A percentile compares a stretch with the other conserved stretches of the same genome.
These are phyloP conservation scores for Mucor piriformis DNA, from an alignment of 371 early-diverging fungal genomes.

Conservation along the genomic window DNA sequence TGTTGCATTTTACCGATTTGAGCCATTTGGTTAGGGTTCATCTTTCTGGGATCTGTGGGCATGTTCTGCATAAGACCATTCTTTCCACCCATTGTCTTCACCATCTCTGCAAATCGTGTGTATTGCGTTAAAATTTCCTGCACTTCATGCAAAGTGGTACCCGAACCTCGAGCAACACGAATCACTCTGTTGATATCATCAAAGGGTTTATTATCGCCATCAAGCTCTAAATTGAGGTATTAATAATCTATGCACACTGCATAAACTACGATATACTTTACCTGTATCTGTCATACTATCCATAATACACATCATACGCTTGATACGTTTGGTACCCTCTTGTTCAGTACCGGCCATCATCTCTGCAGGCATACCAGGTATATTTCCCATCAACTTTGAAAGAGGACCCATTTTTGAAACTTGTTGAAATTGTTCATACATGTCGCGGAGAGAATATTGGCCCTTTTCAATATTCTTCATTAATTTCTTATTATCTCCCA, in stretches of 20 bases:
- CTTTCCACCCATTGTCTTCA: conserved; percentile 97
- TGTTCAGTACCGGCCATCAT: conserved; percentile 80
- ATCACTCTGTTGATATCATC: conserved; percentile 77
- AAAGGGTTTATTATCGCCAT: conserved; percentile 91
- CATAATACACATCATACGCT: conserved; percentile 94
- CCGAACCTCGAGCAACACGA: conserved; percentile 94
- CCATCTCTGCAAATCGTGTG: conserved; percentile 86
- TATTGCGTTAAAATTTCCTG: conserved; percentile 86
- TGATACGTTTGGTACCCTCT: conserved; percentile 79
- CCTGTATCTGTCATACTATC: conserved; percentile 94
- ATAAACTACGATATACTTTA: conserved; percentile 18
- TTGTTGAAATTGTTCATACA: conserved; percentile 95
- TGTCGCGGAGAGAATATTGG: conserved; percentile 94
- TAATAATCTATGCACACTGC: not conserved
- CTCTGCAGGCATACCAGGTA: conserved; percentile 95
- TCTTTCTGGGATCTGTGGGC: conserved; percentile 56
- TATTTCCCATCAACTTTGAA: conserved; percentile 96
- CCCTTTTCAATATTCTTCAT: conserved; percentile 94
- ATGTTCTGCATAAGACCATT: conserved; percentile 70
- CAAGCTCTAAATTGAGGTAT: conserved; percentile 71
- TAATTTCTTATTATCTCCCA: conserved; percentile 87
- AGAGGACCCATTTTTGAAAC: conserved; percentile 96
- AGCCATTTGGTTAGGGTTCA: conserved; percentile 61
- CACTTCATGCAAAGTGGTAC: conserved; percentile 85
- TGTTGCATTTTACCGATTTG: conserved; percentile 72